Conservation (phyloP, 495 filamentous ascomycete species). For the Daldinia loculata region DNA sequence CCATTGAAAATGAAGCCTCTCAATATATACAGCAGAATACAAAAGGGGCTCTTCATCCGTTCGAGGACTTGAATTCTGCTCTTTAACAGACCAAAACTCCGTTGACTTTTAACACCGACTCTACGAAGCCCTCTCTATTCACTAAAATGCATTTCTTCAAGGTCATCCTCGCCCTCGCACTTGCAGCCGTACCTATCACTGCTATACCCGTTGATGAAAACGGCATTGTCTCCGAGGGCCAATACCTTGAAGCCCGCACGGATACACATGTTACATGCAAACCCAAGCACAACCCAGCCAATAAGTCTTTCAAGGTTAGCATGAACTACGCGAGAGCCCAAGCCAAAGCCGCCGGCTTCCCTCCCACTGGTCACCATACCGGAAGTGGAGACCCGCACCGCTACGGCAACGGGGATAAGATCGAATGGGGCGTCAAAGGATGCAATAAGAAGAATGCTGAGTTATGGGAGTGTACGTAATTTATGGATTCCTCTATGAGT, state of each 20-base stretch:
- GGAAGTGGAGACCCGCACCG: not conserved
- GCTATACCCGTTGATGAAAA: not conserved
- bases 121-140: not conserved
- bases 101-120: not conserved
- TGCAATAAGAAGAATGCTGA: not conserved
- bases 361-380: not conserved
- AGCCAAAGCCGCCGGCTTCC: too few relatives aligned
- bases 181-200: not conserved
- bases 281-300: not conserved
- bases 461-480: not conserved
- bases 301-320: not conserved
- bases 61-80: not conserved
- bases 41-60: not conserved
- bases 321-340: not conserved
- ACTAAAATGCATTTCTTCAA: not conserved
- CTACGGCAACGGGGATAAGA: not conserved
- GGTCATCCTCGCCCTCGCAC: not conserved
- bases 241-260: not conserved
- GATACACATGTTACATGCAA: not conserved
- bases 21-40: not conserved
- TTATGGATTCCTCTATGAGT: too few relatives aligned
- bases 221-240: not conserved
- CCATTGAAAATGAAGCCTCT: not conserved
- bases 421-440: not conserved
- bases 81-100: not conserved